Evolutionary conservation across 140 eudicot genomes (phyloP).

Genomic region (Cichorium intybus): DNA sequence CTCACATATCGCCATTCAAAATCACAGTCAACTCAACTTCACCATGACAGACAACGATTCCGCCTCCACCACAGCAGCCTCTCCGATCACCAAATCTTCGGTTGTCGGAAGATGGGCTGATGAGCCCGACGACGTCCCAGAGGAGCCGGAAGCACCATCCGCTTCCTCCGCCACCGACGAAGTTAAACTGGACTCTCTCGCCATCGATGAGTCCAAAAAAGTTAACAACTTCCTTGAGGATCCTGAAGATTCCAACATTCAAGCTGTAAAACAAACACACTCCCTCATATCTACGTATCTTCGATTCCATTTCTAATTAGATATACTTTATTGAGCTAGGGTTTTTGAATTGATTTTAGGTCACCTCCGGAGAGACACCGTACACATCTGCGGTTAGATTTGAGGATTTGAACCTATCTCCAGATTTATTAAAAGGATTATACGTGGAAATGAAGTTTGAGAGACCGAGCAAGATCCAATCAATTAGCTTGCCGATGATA

Average conservation of each 20-base stretch:
- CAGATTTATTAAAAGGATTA: constrained; percentile 74
- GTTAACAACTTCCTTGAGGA: constrained; percentile 47
- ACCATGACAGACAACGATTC: constrained; percentile 31
- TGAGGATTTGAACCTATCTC: constrained; percentile 75
- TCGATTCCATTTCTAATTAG: neutral
- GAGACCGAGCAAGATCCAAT: constrained; percentile 92
- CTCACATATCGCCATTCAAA: constrained; percentile 5
- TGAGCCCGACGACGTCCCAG: constrained; percentile 34
- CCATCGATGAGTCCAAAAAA: constrained; percentile 42
- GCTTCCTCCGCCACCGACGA: constrained; percentile 23
- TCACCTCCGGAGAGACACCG: constrained; percentile 73
- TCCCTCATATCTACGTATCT: neutral
- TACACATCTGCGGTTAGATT: constrained; percentile 71
- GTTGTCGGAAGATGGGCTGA: constrained; percentile 46
- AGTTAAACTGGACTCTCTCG: constrained; percentile 27
- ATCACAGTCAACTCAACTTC: neutral
- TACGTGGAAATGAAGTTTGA: constrained; percentile 88
- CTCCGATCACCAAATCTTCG: constrained; percentile 18
- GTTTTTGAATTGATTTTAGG: constrained; percentile 33
- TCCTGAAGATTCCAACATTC: constrained; percentile 49
- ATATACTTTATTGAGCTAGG: neutral
- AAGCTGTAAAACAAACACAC: constrained; percentile 30
- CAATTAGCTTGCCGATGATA: constrained; percentile 85
- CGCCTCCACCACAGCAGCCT: neutral
- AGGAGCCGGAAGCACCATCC: constrained; percentile 26